phyloP scores from a whole-genome alignment of 2,329 filamentous ascomycete genomes.

The Chrysoporthe cubensis region DNA sequence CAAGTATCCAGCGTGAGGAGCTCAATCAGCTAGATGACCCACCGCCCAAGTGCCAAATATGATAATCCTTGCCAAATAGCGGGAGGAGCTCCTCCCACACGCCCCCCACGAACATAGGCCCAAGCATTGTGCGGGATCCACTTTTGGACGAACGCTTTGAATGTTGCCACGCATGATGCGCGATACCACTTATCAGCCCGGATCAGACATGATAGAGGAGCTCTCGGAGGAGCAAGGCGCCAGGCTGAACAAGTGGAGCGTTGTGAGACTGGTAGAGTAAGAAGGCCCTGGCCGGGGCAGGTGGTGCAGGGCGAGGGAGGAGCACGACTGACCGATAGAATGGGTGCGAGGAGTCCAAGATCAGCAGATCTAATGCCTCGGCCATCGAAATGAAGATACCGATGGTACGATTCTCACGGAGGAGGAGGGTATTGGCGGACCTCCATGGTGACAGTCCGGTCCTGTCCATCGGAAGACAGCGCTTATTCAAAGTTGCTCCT shows the following conservation, averaged over 20 bases:
- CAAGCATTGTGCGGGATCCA: background rate
- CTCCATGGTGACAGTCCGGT: background rate
- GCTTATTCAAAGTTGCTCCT: background rate
- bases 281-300: background rate
- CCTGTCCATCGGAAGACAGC: background rate
- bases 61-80: background rate
- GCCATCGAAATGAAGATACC: background rate
- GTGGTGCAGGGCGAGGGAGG: background rate
- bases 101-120: background rate
- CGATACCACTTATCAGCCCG: background rate
- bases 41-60: background rate
- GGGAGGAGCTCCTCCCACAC: constrained; percentile 17
- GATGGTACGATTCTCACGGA: background rate
- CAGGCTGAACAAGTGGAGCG: background rate
- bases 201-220: constrained; percentile 10
- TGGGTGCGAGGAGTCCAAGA: background rate
- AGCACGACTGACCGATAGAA: background rate
- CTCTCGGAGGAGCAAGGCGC: constrained; percentile 8
- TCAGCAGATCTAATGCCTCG: background rate
- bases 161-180: background rate
- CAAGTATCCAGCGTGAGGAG: background rate
- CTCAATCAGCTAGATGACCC: background rate
- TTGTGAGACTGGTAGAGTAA: constrained; percentile 1
- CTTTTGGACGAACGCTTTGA: background rate
- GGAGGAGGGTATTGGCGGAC: background rate